Conservation (phyloP, 148 eudicot genomes). For the Nepenthes mirabilis region DNA sequence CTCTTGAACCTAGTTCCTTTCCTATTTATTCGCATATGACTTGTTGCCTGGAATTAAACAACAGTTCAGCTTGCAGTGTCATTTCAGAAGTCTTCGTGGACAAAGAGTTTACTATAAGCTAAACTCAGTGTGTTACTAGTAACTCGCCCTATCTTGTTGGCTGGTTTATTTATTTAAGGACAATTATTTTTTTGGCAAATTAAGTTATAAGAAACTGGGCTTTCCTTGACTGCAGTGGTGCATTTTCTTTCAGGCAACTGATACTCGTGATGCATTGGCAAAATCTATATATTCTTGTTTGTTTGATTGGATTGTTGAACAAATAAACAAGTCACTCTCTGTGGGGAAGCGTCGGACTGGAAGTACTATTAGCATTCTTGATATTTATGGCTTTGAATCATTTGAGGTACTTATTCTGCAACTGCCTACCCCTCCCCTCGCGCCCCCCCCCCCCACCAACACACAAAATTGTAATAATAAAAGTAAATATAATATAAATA, state of each 20-base stretch:
- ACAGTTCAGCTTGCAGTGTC: too few species aligned
- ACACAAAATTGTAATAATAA: too few species aligned
- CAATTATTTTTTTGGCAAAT: too few species aligned
- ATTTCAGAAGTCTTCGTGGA: neutral
- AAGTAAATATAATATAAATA: too few species aligned
- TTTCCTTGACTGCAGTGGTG: constrained; percentile 1
- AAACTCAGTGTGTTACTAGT: too few species aligned
- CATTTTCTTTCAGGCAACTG: constrained; percentile 57
- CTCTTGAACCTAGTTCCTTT: too few species aligned
- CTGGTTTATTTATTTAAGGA: too few species aligned
- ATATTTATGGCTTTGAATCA: constrained; percentile 98
- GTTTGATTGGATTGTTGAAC: constrained; percentile 98
- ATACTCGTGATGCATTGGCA: constrained; percentile 91
- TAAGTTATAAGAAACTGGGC: too few species aligned
- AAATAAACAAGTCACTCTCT: constrained; percentile 86
- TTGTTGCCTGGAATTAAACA: too few species aligned
- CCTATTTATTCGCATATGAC: too few species aligned
- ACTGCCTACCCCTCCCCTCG: neutral
- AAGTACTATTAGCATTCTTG: constrained; percentile 96
- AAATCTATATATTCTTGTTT: constrained; percentile 93
- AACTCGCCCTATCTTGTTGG: too few species aligned
- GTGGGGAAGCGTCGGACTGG: constrained; percentile 88
- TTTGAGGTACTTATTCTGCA: constrained; percentile 42
- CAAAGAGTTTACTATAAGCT: too few species aligned
- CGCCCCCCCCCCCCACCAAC: neutral